Evolutionary conservation across 495 filamentous ascomycete species (phyloP).

Genomic region (Penicillium flavigenum): DNA sequence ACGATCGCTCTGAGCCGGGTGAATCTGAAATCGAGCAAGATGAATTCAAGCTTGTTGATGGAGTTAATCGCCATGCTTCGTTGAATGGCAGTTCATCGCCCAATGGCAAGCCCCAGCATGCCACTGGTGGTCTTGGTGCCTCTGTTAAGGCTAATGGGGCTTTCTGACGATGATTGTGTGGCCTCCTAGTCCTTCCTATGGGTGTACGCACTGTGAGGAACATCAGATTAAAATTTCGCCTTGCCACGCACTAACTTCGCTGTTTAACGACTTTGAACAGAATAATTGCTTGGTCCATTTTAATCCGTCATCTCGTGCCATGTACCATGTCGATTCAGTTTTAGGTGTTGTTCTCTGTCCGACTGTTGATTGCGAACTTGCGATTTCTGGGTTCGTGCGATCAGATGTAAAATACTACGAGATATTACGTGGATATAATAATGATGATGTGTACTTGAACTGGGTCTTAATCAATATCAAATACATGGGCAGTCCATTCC

Average conservation of each 20-base stretch:
- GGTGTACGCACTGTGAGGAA: neutral
- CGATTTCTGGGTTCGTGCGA: neutral
- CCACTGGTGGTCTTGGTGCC: neutral
- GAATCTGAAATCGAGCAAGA: constrained; percentile 20
- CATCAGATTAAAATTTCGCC: neutral
- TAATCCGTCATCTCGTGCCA: neutral
- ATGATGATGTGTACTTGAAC: neutral
- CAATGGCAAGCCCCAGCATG: neutral
- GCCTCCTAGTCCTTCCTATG: neutral
- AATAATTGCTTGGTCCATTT: neutral
- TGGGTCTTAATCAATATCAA: neutral
- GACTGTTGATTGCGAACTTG: neutral
- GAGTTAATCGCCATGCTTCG: neutral
- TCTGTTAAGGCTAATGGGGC: neutral
- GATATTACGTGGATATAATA: constrained; percentile 1
- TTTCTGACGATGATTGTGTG: neutral
- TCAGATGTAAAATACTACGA: neutral
- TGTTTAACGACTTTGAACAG: neutral
- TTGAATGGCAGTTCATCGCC: neutral
- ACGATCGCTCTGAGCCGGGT: constrained; percentile 23
- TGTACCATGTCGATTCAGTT: neutral
- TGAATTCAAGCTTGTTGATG: neutral
- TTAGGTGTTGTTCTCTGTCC: neutral
- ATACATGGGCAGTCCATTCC: neutral
- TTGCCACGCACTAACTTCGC: neutral